Evolutionary conservation across 2,329 filamentous ascomycete genomes (phyloP).

Genomic region (Arthrobotrys conoides): DNA sequence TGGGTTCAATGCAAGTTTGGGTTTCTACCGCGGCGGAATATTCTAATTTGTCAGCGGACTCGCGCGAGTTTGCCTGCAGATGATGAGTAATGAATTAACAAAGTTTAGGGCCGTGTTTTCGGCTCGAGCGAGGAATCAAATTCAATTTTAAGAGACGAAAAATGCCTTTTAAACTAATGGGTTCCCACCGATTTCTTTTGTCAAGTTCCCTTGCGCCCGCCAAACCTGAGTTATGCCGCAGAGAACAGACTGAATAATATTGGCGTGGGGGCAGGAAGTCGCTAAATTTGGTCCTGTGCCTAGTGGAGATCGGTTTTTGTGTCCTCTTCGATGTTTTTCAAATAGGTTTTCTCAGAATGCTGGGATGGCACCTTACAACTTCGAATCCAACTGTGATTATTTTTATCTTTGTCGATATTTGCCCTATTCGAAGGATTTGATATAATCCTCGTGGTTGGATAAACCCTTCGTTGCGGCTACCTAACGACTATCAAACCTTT

Average conservation of each 20-base stretch:
- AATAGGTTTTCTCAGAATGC: neutral
- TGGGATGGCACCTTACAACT: neutral
- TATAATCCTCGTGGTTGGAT: conserved; percentile 3
- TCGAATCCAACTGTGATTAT: neutral
- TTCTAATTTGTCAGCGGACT: conserved; percentile 6
- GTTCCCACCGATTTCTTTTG: neutral
- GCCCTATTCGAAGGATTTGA: conserved; percentile 1
- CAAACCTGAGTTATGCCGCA: neutral
- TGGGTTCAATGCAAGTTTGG: neutral
- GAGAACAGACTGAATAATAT: too few relatives aligned
- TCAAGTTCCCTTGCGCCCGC: neutral
- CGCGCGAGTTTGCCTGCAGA: neutral
- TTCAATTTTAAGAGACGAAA: neutral
- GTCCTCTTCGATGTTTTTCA: neutral
- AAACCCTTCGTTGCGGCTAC: conserved; percentile 19
- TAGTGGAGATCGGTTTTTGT: neutral
- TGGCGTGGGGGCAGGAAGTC: neutral
- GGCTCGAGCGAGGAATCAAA: neutral
- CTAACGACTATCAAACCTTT: neutral
- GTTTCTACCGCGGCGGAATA: conserved; percentile 15
- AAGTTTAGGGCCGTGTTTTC: too few relatives aligned
- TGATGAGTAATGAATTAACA: neutral
- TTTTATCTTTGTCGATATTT: conserved; percentile 9
- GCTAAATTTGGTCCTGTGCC: neutral
- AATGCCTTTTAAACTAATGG: neutral